phyloP scores from a whole-genome alignment of 306 rosid species.

The Senna tora region DNA sequence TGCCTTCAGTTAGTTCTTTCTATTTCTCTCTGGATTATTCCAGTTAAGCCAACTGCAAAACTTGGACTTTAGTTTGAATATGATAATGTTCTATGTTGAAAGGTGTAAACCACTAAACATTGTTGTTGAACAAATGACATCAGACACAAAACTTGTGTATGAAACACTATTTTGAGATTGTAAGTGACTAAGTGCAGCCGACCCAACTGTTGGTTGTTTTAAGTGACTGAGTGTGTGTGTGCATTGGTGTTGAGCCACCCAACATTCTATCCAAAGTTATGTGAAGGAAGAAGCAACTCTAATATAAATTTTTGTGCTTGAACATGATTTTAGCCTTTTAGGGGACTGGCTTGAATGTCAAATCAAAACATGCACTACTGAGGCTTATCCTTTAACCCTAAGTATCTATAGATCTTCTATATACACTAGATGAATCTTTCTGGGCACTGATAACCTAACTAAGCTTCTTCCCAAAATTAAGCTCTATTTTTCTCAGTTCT shows the following conservation, averaged over 20 bases:
- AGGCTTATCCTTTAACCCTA: too few species aligned
- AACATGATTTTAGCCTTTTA: too few species aligned
- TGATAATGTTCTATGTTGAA: not conserved
- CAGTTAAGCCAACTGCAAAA: not conserved
- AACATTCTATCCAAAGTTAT: not conserved
- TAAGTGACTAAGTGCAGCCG: too few species aligned
- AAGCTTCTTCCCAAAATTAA: constrained; percentile 11
- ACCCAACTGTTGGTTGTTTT: not conserved
- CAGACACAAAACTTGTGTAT: too few species aligned
- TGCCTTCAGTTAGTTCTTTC: not conserved
- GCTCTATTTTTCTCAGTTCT: constrained; percentile 31
- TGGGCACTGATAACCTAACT: too few species aligned
- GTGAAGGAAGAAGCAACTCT: not conserved
- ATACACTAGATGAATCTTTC: too few species aligned
- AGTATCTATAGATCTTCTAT: too few species aligned
- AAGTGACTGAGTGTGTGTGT: not conserved
- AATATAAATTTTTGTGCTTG: too few species aligned
- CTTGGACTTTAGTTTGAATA: not conserved
- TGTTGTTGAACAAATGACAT: constrained; percentile 7
- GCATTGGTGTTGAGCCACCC: not conserved
- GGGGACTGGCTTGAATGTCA: too few species aligned
- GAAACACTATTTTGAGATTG: too few species aligned
- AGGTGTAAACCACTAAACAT: not conserved
- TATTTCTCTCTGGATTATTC: not conserved
- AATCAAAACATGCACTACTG: constrained; percentile 23